Base-by-base conservation (phyloP, 2,329 filamentous ascomycete species). In the Metarhizium sp. region DNA sequence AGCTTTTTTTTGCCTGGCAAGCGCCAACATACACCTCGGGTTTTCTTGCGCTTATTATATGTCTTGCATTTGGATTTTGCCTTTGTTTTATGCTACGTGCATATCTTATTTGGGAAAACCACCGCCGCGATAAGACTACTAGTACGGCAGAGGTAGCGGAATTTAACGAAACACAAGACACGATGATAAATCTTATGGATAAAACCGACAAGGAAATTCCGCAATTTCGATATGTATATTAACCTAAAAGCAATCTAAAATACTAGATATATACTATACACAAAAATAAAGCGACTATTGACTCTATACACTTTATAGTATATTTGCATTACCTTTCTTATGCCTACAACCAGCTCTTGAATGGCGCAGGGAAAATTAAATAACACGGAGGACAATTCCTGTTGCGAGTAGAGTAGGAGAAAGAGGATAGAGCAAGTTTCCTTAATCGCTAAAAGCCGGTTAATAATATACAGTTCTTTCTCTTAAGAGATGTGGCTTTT, bases 21-120 rank as follows among this genome's bases (percentile, higher is more conserved):
- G 73, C 75, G 0, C 84, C 84, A 0, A 69, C 75, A 1, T 88
- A 87, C 63, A 75, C 78, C 47, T 82, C 79, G 45, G 83, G 81
- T 0, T 84, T 85, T 59, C 73, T 78, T 4, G 80, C 79, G 2
- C 81, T 85, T 60, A 74, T 87, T 53, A 78, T 79, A 5, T 85
- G 81, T 67, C 84, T 84, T 63, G 73, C 72, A 0, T 62, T 78
- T 18, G 70, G 80, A 52, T 73, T 81, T 1, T 40, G 75, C 0
- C 67, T 55, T 4, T 61, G 61, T 32, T 59, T 76, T 6, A 74
- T 73, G 43, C 67, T 84, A 57, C 69, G 80, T 16, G 76, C 73
- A 61, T 75, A 80, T 54, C 69, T 84, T n/a, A 70, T 64, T 13
- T 63, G 67, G 47, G 72, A 80, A 65, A 85, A 85, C 59, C 73